Conservation (phyloP, 192 early-diverging fungal genomes). For the Fimicolochytrium jonesii region DNA sequence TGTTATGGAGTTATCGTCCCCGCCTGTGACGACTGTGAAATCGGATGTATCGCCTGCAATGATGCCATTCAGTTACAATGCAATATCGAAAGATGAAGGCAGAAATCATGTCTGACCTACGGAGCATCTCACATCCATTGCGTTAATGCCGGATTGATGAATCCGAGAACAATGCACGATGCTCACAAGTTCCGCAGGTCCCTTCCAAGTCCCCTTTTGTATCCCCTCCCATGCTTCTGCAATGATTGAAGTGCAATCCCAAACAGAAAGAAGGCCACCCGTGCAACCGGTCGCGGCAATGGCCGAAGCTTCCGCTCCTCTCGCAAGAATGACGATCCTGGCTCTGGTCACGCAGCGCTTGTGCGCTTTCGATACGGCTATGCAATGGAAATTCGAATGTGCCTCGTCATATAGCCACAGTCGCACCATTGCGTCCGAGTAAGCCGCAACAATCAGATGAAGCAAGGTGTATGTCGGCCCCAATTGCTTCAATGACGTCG, state of each 20-base stretch:
- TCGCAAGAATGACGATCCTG: constrained; percentile 31
- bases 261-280: constrained; percentile 24
- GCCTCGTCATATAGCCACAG: constrained; percentile 61
- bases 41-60: not conserved
- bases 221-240: too few relatives aligned
- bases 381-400: constrained; percentile 41
- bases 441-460: constrained; percentile 63
- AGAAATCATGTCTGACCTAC: not conserved
- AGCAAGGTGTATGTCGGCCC: constrained; percentile 5
- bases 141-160: constrained; percentile 79
- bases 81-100: not conserved
- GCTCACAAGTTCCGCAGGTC: too few relatives aligned
- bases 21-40: constrained; percentile 58
- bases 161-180: constrained; percentile 16
- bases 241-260: constrained; percentile 16
- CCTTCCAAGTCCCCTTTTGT: too few relatives aligned
- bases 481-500: constrained; percentile 11
- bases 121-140: constrained; percentile 43
- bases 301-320: not conserved
- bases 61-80: not conserved
- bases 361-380: constrained; percentile 50
- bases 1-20: constrained; percentile 69
- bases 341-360: constrained; percentile 65
- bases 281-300: constrained; percentile 27
- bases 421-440: constrained; percentile 66